Percentiles rank a stretch among this genome's conserved stretches.
Evolutionary conservation across 169 alveolate species (phyloP).

Genomic region (Plasmodium ovale): DNA sequence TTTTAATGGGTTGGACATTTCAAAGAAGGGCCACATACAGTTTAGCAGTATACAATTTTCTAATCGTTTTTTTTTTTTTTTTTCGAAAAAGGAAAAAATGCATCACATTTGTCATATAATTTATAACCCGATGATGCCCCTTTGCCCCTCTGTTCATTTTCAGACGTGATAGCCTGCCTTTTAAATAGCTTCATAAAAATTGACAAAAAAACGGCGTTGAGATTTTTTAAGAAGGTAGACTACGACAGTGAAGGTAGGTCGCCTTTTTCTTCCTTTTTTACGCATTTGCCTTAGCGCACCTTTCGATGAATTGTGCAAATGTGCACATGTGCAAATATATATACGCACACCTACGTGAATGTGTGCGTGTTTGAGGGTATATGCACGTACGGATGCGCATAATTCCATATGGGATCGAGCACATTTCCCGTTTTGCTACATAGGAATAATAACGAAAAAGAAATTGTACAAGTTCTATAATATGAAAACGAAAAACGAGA

Average conservation of each 20-base stretch:
- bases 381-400: too few species aligned
- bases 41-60: slow-evolving; percentile 37
- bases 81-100: background rate
- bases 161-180: slow-evolving; percentile 57
- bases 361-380: too few species aligned
- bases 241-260: slow-evolving; percentile 49
- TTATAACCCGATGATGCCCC: background rate
- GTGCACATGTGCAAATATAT: background rate
- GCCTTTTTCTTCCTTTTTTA: background rate
- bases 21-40: slow-evolving; percentile 20
- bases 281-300: too few species aligned
- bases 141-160: background rate
- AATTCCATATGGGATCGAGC: background rate
- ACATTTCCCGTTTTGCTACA: background rate
- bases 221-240: slow-evolving; percentile 55
- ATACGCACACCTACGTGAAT: background rate
- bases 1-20: slow-evolving; percentile 59
- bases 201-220: slow-evolving; percentile 22
- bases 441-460: slow-evolving; percentile 41
- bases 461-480: slow-evolving; percentile 45
- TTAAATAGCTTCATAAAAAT: slow-evolving; percentile 50
- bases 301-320: too few species aligned
- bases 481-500: slow-evolving; percentile 20
- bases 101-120: background rate
- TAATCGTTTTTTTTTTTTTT: background rate